Percentiles rank a stretch among this genome's conserved stretches.
Evolutionary conservation across 352 stramenopile genomes (phyloP).

Genomic region (Plasmopara viticola): DNA sequence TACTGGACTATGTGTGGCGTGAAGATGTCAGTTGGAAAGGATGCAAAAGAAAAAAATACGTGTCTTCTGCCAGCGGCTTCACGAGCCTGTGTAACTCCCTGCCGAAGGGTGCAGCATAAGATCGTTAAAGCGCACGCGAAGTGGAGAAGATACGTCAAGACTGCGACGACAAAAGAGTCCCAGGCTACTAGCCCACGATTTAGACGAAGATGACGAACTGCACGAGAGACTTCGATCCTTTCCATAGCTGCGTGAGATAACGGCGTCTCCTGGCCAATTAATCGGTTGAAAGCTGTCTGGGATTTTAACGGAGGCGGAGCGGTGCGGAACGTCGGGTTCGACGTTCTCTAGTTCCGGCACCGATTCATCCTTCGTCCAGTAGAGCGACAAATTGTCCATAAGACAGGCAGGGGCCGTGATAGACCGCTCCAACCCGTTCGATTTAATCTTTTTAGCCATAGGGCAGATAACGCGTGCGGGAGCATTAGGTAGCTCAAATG

Average conservation of each 20-base stretch:
- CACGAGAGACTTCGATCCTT: constrained; percentile 19
- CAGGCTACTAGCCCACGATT: constrained; percentile 42
- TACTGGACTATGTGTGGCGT: no score
- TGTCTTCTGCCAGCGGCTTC: constrained; percentile 5
- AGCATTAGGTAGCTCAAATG: constrained; percentile 32
- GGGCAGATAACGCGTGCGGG: constrained; percentile 38
- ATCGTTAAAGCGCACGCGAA: constrained; percentile 52
- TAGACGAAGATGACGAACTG: constrained; percentile 47
- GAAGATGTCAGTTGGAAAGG: no score
- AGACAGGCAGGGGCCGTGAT: constrained; percentile 25
- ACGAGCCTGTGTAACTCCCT: constrained; percentile 51
- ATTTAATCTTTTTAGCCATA: constrained; percentile 49
- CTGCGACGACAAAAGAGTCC: constrained; percentile 64
- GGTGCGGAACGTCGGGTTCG: constrained; percentile 7
- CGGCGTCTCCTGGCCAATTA: constrained; percentile 23
- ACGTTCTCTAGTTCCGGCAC: constrained; percentile 14
- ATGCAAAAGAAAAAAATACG: no score
- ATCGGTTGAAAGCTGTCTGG: constrained; percentile 34
- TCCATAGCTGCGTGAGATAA: constrained; percentile 10
- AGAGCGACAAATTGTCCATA: constrained; percentile 25
- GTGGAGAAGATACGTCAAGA: constrained; percentile 57
- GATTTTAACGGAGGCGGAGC: constrained; percentile 51
- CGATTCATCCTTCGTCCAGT: constrained; percentile 9
- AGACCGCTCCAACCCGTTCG: constrained; percentile 28
- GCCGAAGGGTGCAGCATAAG: constrained; percentile 56